Base-by-base conservation (phyloP, 805 yeast species). In the Nakazawaea wickerhamii region DNA sequence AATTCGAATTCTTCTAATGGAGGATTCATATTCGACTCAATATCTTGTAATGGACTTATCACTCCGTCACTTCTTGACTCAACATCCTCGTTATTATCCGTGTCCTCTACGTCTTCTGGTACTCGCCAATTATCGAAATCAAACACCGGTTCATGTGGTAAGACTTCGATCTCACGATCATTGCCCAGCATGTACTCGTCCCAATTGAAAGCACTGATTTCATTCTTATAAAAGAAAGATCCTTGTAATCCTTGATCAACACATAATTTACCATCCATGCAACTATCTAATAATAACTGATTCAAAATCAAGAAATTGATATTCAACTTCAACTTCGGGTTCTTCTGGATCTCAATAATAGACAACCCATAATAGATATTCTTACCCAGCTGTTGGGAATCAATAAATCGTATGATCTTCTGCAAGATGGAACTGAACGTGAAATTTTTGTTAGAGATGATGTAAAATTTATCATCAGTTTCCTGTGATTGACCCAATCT, bases 231-330 rank as follows among this genome's bases (percentile, higher is more conserved):
- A 46, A 53, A 62, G 25, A 50, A 50, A 18, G 48, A 51, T 13
- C 65, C 67, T 41, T 57, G 52, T 10, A 59, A 17, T 20, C 52
- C 46, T 17, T 48, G 54, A 43, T 62, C 67, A 3, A 62, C 42
- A 19, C 55, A 55, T 6, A 61, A 36, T 10, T 47, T 40, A 3
- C 64, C 65, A 25, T 50, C 50, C 8, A 33, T 33, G 13, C 55
- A 47, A 10, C 58, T 30, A 26, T 47, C 48, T 23, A 53, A 48
- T 22, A 63, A 27, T 2, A 63, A 28, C 5, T 60, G 52, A 40
- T 56, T 55, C 4, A 63, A 40, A 10, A 63, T 60, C 38, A 58
- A 36, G 35, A 48, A 59, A 41, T 55, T 61, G 38, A 61, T 50
- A 11, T 54, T 54, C 40, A 60, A 27, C 7, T 38, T 33, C 5